Evolutionary conservation across 768 basidiomycete species (phyloP).

Genomic region (Mycena sanguinolenta): DNA sequence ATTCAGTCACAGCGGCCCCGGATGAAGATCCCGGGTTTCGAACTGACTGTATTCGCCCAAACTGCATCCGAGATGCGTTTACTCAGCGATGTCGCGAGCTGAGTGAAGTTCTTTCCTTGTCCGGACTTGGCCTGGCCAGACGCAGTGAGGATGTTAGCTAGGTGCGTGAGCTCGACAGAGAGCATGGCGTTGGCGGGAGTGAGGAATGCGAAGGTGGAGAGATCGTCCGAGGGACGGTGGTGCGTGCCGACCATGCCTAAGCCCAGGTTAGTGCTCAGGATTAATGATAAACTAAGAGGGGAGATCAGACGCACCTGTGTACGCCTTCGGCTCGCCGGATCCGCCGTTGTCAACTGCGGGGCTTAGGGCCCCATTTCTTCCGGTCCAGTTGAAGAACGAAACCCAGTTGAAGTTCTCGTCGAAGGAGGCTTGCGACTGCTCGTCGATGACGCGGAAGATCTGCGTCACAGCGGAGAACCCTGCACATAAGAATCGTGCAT

Average conservation of each 20-base stretch:
- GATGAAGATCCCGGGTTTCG: neutral
- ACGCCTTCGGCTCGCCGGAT: constrained; percentile 82
- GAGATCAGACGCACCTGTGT: constrained; percentile 59
- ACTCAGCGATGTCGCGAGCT: constrained; percentile 70
- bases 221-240: constrained; percentile 83
- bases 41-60: constrained; percentile 69
- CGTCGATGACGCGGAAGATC: constrained; percentile 81
- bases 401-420: constrained; percentile 80
- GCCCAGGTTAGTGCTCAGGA: neutral
- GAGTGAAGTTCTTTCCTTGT: constrained; percentile 64
- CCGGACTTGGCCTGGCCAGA: constrained; percentile 48
- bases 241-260: constrained; percentile 75
- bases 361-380: constrained; percentile 71
- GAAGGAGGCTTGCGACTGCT: constrained; percentile 81
- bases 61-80: constrained; percentile 70
- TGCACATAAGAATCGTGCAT: constrained; percentile 40
- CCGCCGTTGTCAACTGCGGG: constrained; percentile 76
- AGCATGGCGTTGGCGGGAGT: constrained; percentile 89
- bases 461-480: constrained; percentile 78
- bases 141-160: constrained; percentile 65
- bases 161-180: constrained; percentile 76
- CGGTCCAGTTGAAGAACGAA: constrained; percentile 88
- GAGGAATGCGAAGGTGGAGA: constrained; percentile 79
- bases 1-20: neutral
- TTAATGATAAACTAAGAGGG: too few relatives aligned